These are phyloP conservation scores for Sungouiozyma intestinalis DNA, from an alignment of 805 yeast species.

Conservation along the genomic window DNA sequence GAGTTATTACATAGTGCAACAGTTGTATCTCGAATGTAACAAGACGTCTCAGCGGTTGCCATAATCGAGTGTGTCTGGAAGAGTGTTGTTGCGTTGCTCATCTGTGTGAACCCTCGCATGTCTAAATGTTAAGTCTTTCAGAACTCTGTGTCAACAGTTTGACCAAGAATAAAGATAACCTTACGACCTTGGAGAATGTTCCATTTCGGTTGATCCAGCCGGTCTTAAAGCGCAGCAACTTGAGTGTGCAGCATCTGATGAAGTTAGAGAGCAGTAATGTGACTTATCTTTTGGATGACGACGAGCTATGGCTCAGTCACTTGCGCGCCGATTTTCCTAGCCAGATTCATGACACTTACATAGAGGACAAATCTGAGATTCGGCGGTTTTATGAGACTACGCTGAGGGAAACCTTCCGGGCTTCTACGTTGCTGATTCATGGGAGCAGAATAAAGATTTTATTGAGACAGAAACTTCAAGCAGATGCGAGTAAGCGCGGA, in stretches of 20 bases:
- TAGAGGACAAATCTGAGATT: slow-evolving; percentile 19
- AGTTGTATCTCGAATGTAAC: too few relatives aligned
- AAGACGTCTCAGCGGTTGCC: too few relatives aligned
- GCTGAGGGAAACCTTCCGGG: not conserved
- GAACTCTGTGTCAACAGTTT: slow-evolving; percentile 12
- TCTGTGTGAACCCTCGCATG: too few relatives aligned
- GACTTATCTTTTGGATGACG: slow-evolving; percentile 30
- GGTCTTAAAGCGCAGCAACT: slow-evolving; percentile 23
- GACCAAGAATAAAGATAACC: slow-evolving; percentile 2
- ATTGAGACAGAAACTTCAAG: slow-evolving; percentile 6
- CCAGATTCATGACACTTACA: slow-evolving; percentile 25
- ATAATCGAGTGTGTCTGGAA: too few relatives aligned
- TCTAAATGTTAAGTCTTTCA: slow-evolving; percentile 11
- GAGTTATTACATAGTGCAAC: not conserved
- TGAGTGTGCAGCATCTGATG: slow-evolving; percentile 25
- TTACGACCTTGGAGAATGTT: slow-evolving; percentile 22
- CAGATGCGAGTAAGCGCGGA: slow-evolving; percentile 17
- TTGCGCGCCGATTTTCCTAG: slow-evolving; percentile 29
- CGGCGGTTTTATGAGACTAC: slow-evolving; percentile 10
- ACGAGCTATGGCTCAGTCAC: slow-evolving; percentile 27
- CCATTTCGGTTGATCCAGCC: slow-evolving; percentile 26
- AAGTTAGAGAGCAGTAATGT: slow-evolving; percentile 27
- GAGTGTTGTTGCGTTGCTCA: too few relatives aligned
- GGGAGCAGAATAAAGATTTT: not conserved
- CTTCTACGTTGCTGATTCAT: not conserved